These are phyloP conservation scores for Aphanocladium album DNA, from an alignment of 2,329 filamentous ascomycete genomes.

Conservation along the genomic window DNA sequence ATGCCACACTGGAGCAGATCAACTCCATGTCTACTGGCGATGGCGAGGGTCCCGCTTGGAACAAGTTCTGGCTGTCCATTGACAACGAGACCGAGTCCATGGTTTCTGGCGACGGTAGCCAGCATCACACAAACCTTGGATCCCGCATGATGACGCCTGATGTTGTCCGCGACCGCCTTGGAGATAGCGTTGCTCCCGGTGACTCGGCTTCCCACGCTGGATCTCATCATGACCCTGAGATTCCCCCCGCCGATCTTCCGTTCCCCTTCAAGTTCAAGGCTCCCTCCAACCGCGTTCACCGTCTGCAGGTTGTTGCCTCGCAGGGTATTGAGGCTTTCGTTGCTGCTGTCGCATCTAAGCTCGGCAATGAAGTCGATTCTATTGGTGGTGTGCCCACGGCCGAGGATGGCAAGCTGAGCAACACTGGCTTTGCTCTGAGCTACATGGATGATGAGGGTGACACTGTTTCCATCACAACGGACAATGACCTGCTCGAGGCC, in stretches of 20 bases:
- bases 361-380: conserved; percentile 74
- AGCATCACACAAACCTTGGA: conserved; percentile 61
- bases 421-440: conserved; percentile 82
- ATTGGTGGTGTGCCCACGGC: conserved; percentile 77
- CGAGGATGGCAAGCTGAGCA: conserved; percentile 72
- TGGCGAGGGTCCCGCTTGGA: conserved; percentile 95
- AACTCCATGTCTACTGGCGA: conserved; percentile 89
- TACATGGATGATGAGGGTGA: conserved; percentile 97
- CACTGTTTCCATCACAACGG: conserved; percentile 92
- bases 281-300: conserved; percentile 87
- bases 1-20: conserved; percentile 95
- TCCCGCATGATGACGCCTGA: conserved; percentile 79
- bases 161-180: conserved; percentile 61
- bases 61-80: conserved; percentile 98
- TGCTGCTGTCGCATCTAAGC: conserved; percentile 70
- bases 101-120: conserved; percentile 85
- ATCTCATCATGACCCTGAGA: conserved; percentile 55
- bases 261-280: conserved; percentile 99
- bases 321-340: conserved; percentile 79
- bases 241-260: conserved; percentile 63
- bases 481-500: conserved; percentile 87
- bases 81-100: conserved; percentile 93
- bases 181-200: conserved; percentile 81
- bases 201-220: conserved; percentile 94
- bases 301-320: conserved; percentile 76